These are phyloP conservation scores for Moniliella sp. DNA, from an alignment of 1,284 basidiomycete species.

Conservation along the genomic window DNA sequence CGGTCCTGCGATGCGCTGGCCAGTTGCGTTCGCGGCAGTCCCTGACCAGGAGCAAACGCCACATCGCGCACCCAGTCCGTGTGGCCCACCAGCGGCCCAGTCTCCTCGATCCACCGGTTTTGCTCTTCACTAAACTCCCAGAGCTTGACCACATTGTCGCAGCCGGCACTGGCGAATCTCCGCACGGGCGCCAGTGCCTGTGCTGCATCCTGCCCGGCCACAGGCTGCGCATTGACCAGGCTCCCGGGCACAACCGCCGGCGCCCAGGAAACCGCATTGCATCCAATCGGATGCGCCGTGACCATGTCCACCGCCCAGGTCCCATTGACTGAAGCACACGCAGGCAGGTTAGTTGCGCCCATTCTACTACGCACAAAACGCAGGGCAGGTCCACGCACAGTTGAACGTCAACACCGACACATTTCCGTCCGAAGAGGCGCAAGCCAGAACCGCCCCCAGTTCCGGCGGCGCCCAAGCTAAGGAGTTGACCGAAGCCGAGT, in stretches of 20 bases:
- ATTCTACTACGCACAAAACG: too few species aligned
- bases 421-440: slow-evolving; percentile 92
- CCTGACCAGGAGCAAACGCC: slow-evolving; percentile 89
- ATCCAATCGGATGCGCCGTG: slow-evolving; percentile 81
- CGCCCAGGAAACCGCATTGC: slow-evolving; percentile 92
- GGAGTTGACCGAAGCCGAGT: slow-evolving; percentile 59
- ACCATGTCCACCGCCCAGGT: slow-evolving; percentile 89
- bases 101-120: slow-evolving; percentile 17
- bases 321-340: slow-evolving; percentile 64
- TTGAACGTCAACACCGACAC: slow-evolving; percentile 91
- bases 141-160: slow-evolving; percentile 82
- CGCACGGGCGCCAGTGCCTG: slow-evolving; percentile 7
- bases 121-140: slow-evolving; percentile 50
- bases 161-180: slow-evolving; percentile 67
- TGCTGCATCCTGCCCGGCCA: slow-evolving; percentile 26
- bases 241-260: slow-evolving; percentile 70
- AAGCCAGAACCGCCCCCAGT: slow-evolving; percentile 82
- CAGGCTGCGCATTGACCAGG: slow-evolving; percentile 27
- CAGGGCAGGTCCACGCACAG: slow-evolving; percentile 55
- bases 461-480: slow-evolving; percentile 96
- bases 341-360: neutral
- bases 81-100: slow-evolving; percentile 39
- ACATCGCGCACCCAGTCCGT: slow-evolving; percentile 95
- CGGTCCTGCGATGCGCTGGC: slow-evolving; percentile 73
- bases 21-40: slow-evolving; percentile 76